Base-by-base conservation (phyloP, 202 grass and related monocot genomes). In the Dendrocalamus latiflorus region DNA sequence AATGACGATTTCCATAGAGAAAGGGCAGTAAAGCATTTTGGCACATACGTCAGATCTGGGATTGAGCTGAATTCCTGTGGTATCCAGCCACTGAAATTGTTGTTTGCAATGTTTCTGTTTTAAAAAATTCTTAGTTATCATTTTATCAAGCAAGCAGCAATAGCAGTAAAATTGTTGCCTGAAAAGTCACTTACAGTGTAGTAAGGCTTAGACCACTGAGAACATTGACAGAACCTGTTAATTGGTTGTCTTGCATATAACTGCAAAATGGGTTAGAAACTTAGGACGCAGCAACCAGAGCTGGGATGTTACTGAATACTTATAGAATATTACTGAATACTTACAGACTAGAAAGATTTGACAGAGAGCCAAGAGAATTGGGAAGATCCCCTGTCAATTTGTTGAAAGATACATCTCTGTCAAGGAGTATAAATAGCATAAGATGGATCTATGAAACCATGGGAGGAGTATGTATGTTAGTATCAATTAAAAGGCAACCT, bases 81-180 rank as follows among this genome's bases (percentile, higher is more conserved):
- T 89, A 99, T 94, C 96, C 93, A 99, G 65, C 96, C 96, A 86
- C 48, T 93, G 78, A 99, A 99, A 84, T 96, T 91, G 81, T 99
- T 96, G 70, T 99, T 92, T 38, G 89, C 93, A 80, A 99, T 99
- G 69, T 99, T 99, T 82, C 96, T 99, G 86, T 80, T 41, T 1
- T 50, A 84, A 83, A 72, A 9, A 5, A 38, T 20, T 24, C 24
- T 78, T 71, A 72, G 48, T 76, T 86, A 87, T 0, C 13, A 66
- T 79, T 51, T 17, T 41, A 51, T 76, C 44, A 81, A 81, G 13
- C 56, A 90, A 79, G 33, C 57, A 73, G 37, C 53, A 82, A 66
- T n/a, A 87, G 9, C 34, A 83, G 33, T 60, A 2, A 49, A 76
- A 78, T 57, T 51, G 9, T 48, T 76, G 61, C 39, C 50, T 49